Evolutionary conservation across 306 rosid species (phyloP).

Genomic region (Vachellia collinsii): DNA sequence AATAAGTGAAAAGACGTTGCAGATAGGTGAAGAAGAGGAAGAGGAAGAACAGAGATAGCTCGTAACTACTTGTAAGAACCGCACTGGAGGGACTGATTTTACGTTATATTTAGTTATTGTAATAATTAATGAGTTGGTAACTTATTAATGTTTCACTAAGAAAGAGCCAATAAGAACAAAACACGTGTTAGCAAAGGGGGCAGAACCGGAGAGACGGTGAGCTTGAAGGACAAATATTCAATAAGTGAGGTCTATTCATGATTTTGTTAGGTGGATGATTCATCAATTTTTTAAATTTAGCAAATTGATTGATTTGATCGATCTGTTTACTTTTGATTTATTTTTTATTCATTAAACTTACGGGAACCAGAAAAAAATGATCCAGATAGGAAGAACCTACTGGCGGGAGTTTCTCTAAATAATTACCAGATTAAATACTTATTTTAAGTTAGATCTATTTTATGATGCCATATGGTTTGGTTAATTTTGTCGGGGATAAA

Average conservation of each 20-base stretch:
- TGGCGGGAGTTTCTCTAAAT: neutral
- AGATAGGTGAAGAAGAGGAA: constrained; percentile 4
- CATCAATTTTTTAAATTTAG: neutral
- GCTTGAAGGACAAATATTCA: neutral
- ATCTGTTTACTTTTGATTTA: neutral
- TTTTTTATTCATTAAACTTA: neutral
- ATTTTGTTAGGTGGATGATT: neutral
- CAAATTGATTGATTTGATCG: neutral
- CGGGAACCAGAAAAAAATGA: too few species aligned
- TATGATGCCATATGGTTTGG: neutral
- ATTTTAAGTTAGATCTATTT: neutral
- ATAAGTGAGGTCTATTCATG: neutral
- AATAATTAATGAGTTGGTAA: neutral
- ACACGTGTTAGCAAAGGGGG: neutral
- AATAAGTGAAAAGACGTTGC: constrained; percentile 27
- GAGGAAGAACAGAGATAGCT: constrained; percentile 23
- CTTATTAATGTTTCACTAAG: neutral
- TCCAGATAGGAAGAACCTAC: too few species aligned
- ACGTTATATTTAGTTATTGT: neutral
- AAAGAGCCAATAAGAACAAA: neutral
- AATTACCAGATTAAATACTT: neutral
- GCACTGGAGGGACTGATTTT: neutral
- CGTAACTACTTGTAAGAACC: constrained; percentile 2
- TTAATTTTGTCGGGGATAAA: too few species aligned
- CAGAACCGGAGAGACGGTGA: too few species aligned